Base-by-base conservation (phyloP, 345 rosid species). In the Psidium friedrichsthalianum region DNA sequence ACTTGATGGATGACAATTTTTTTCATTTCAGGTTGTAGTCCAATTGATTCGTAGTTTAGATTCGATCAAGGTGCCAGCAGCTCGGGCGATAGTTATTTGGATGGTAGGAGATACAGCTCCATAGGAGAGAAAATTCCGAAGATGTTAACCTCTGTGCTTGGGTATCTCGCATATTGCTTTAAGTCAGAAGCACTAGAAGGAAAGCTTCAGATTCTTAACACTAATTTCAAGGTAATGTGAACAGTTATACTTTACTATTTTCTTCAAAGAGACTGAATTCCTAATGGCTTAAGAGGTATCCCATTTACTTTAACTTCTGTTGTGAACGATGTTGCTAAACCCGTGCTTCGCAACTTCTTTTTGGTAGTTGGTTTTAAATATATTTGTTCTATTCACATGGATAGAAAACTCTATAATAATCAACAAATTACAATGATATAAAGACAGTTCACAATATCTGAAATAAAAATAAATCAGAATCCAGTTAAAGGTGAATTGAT, bases 61-160 rank as follows among this genome's bases (percentile, higher is more conserved):
- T 90, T 91, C 98, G 84, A 90, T 97, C 89, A 96, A 91, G 91
- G 94, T 96, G 83, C 89, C 99, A 83, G 93, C 95, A 85, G 98
- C 98, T 82, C 99, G 99, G 84, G 96, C 95, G 86, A 94, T 93
- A 85, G 90, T 97, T 90, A 92, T 95, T 89, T 97, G 99, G 99
- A 94, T 97, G 98, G 88, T 94, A 84, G 99, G 98, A 80, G 98
- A 85, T 97, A 96, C 87, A 88, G 91, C 88, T 90, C 93, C 69
- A 22, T 94, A 90, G 99, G 99, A 84, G 92, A 90, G 84, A 92
- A 87, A 85, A 94, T 97, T 84, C 96, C 98, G 4, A 93, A 89
- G 92, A 96, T 93, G 95, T 80, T 96, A 86, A 88, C 90, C 87
- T 92, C 95, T 56, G 91, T 97, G 84, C 92, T 96, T 32, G 93